These are phyloP conservation scores for Sphagnum fallax DNA, from an alignment of 228 moss, liverwort and hornwort species.

Conservation along the genomic window DNA sequence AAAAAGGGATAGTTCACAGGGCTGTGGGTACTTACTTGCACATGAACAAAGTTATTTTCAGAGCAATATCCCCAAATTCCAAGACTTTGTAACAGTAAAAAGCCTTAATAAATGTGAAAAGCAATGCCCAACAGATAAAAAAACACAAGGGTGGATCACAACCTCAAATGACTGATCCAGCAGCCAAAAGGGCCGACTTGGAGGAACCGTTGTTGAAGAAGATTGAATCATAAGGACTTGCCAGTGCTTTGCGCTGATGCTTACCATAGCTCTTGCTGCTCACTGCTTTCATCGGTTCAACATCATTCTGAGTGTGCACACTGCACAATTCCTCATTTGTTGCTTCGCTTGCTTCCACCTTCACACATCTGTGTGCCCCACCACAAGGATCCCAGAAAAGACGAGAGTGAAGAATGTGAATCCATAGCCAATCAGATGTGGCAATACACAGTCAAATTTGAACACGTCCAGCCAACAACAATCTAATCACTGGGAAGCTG, in stretches of 20 bases:
- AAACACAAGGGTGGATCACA: neutral
- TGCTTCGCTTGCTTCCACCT: conserved; percentile 35
- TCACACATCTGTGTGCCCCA: conserved; percentile 20
- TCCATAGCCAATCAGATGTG: no score
- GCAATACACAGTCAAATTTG: no score
- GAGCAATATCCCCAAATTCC: no score
- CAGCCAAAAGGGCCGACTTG: conserved; percentile 36
- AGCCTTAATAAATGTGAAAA: no score
- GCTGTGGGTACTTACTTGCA: no score
- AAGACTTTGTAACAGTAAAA: no score
- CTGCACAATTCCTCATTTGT: conserved; percentile 31
- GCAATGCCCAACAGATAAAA: neutral
- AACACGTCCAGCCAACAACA: no score
- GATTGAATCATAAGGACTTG: conserved; percentile 32
- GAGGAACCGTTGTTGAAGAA: conserved; percentile 43
- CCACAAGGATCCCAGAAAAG: no score
- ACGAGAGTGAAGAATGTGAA: no score
- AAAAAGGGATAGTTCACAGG: no score
- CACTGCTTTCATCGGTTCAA: conserved; percentile 30
- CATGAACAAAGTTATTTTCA: no score
- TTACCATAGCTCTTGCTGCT: conserved; percentile 30
- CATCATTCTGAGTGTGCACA: conserved; percentile 37
- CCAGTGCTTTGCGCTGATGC: conserved; percentile 18
- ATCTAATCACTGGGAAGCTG: no score
- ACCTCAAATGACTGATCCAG: conserved; percentile 56